Evolutionary conservation across 148 eudicot genomes (phyloP).

Genomic region (Rhododendron kiyosumense): DNA sequence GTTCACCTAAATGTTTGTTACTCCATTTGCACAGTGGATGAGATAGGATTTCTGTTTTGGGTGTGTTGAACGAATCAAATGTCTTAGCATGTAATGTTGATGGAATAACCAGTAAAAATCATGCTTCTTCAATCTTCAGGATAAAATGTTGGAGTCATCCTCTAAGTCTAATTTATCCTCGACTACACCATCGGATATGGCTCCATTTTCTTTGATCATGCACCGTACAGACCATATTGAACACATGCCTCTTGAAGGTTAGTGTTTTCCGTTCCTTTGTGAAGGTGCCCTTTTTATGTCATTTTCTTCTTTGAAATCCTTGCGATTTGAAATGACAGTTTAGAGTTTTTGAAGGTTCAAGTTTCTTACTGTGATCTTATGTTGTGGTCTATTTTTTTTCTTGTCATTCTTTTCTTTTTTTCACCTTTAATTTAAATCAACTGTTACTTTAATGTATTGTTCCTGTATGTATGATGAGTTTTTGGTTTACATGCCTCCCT

Average conservation of each 20-base stretch:
- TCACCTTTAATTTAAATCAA: neutral
- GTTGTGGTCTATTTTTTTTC: neutral
- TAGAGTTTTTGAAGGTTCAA: neutral
- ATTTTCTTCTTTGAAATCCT: neutral
- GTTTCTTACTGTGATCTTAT: neutral
- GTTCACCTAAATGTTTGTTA: neutral
- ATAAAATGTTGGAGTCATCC: conserved; percentile 55
- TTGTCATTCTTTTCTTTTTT: neutral
- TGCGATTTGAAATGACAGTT: conserved; percentile 3
- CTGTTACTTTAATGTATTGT: neutral
- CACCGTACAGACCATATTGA: conserved; percentile 47
- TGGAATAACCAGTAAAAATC: conserved; percentile 18
- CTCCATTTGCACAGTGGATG: neutral
- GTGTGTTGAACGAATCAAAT: conserved; percentile 4
- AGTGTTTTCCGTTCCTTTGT: conserved; percentile 9
- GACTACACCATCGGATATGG: conserved; percentile 35
- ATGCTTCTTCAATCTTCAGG: conserved; percentile 58
- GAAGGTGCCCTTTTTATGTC: neutral
- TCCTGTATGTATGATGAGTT: neutral
- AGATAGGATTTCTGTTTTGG: neutral
- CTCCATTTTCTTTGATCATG: conserved; percentile 43
- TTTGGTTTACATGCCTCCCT: neutral
- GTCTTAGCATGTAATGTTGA: conserved; percentile 8
- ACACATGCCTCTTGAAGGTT: conserved; percentile 39
- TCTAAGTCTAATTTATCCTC: conserved; percentile 46